A percentile compares a stretch with the other conserved stretches of the same genome.
These are phyloP conservation scores for Sarocladium oryzae DNA, from an alignment of 2,329 filamentous ascomycete genomes.

Conservation along the genomic window DNA sequence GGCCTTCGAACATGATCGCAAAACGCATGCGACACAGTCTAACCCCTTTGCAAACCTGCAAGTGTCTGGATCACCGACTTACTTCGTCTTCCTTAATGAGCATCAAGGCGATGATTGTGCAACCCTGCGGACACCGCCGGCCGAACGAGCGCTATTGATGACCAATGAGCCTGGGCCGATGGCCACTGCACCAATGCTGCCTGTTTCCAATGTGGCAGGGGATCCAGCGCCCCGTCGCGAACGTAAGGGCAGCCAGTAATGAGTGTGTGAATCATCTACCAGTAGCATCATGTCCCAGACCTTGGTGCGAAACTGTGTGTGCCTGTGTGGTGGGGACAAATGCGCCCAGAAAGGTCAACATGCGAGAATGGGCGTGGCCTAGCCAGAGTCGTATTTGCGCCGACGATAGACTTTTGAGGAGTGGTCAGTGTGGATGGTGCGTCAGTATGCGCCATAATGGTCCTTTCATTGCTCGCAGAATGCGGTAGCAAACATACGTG, in stretches of 20 bases:
- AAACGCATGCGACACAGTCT: neutral
- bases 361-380: slow-evolving; percentile 7
- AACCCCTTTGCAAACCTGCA: neutral
- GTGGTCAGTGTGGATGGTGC: neutral
- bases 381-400: slow-evolving; percentile 6
- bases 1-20: neutral
- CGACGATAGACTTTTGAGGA: slow-evolving; percentile 6
- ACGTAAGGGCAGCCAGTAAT: neutral
- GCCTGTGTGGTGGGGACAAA: slow-evolving; percentile 8
- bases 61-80: neutral
- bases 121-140: slow-evolving; percentile 2
- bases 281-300: neutral
- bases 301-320: slow-evolving; percentile 5
- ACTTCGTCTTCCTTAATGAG: neutral
- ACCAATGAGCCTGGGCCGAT: neutral
- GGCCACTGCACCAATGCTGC: slow-evolving; percentile 3
- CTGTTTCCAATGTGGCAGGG: slow-evolving; percentile 8
- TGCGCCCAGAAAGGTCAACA: slow-evolving; percentile 5
- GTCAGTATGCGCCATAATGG: neutral
- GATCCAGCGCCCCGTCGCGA: slow-evolving; percentile 6
- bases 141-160: neutral
- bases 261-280: slow-evolving; percentile 3
- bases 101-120: slow-evolving; percentile 6
- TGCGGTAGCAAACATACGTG: neutral
- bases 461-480: neutral